Conservation (phyloP, 2,329 filamentous ascomycete species). For the Aspergillus melleus region DNA sequence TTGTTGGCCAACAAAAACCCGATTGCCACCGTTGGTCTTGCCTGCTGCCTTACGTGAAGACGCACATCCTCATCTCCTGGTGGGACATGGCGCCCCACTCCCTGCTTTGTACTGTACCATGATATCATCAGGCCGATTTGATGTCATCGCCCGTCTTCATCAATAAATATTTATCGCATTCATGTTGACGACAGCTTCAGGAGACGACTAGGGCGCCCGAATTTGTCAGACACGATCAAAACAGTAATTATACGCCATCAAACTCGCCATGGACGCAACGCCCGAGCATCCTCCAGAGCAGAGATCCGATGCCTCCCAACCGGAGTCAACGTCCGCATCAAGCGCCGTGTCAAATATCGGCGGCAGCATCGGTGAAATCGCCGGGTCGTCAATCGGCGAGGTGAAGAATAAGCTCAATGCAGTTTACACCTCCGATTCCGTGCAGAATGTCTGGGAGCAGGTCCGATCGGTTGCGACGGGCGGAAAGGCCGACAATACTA, state of each 20-base stretch:
- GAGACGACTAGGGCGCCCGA: neutral
- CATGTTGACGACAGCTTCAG: neutral
- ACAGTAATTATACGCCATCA: neutral
- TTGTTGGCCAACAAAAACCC: too few relatives aligned
- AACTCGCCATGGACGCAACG: neutral
- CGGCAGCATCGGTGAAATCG: conserved; percentile 10
- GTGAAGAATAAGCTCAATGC: conserved; percentile 13
- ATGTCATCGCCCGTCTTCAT: neutral
- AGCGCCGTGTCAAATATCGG: conserved; percentile 1
- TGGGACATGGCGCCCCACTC: too few relatives aligned
- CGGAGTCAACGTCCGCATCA: neutral
- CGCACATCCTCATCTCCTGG: too few relatives aligned
- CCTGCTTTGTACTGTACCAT: too few relatives aligned
- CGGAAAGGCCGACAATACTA: neutral
- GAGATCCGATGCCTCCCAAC: neutral
- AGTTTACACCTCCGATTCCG: conserved; percentile 8
- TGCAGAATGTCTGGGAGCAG: conserved; percentile 11
- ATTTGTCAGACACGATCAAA: neutral
- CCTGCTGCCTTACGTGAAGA: too few relatives aligned
- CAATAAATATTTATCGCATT: neutral
- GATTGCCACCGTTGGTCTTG: too few relatives aligned
- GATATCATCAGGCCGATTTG: neutral
- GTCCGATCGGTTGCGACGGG: conserved; percentile 10
- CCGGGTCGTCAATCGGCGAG: conserved; percentile 11
- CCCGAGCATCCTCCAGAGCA: neutral